Evolutionary conservation across 805 yeast genomes (phyloP).

Genomic region (Komagataella phaffii): DNA sequence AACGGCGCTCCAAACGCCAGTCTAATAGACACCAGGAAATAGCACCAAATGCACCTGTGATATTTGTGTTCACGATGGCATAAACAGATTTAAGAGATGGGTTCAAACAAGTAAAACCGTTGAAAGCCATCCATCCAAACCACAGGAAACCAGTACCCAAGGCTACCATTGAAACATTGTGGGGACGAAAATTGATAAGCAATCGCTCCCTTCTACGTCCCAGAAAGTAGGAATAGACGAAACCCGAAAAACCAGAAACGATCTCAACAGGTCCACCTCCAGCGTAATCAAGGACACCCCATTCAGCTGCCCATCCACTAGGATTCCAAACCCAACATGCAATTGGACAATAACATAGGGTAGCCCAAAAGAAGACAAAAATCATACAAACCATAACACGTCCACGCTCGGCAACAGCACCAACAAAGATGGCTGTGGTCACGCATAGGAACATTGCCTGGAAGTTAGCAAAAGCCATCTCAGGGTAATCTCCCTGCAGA

Average conservation of each 20-base stretch:
- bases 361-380: constrained; percentile 78
- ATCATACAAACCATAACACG: constrained; percentile 75
- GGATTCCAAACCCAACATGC: constrained; percentile 93
- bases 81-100: constrained; percentile 79
- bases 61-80: constrained; percentile 83
- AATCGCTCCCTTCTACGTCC: constrained; percentile 69
- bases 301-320: constrained; percentile 85
- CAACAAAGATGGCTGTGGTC: constrained; percentile 85
- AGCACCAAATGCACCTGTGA: constrained; percentile 85
- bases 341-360: constrained; percentile 88
- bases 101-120: constrained; percentile 77
- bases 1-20: constrained; percentile 75
- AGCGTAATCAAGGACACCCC: constrained; percentile 93
- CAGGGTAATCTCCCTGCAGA: constrained; percentile 44
- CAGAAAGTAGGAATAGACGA: constrained; percentile 68
- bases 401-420: constrained; percentile 91
- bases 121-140: constrained; percentile 95
- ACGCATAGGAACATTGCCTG: constrained; percentile 89
- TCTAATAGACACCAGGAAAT: constrained; percentile 87
- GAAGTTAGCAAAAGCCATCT: constrained; percentile 71
- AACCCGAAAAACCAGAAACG: constrained; percentile 80
- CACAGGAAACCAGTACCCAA: constrained; percentile 79
- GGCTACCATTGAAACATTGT: constrained; percentile 83
- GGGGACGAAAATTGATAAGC: constrained; percentile 85
- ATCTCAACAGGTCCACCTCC: constrained; percentile 98